Percentiles rank a stretch among this genome's conserved stretches.
phyloP scores from a whole-genome alignment of 208 protist species.

The Leishmania major region DNA sequence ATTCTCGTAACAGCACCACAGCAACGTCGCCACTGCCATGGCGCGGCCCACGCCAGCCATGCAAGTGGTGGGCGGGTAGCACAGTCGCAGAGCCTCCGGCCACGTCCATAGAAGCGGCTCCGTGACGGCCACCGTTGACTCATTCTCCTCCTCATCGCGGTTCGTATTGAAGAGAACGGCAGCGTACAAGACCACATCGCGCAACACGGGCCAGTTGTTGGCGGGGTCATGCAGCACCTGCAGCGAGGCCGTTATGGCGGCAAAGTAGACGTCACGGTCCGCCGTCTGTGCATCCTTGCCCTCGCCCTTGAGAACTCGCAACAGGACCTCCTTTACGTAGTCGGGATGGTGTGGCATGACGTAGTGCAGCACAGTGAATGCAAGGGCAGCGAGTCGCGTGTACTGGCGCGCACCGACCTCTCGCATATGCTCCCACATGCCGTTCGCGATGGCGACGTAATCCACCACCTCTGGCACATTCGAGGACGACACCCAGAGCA shows the following conservation, averaged over 20 bases:
- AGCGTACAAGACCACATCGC: constrained; percentile 60
- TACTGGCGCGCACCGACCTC: constrained; percentile 75
- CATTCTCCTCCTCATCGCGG: constrained; percentile 80
- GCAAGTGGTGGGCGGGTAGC: constrained; percentile 80
- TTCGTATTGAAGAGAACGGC: constrained; percentile 73
- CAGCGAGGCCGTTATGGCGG: constrained; percentile 52
- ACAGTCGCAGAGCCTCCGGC: constrained; percentile 51
- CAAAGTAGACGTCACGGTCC: constrained; percentile 75
- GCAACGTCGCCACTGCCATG: constrained; percentile 63
- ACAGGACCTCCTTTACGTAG: constrained; percentile 41
- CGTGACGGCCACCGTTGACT: constrained; percentile 74
- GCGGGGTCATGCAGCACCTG: constrained; percentile 56
- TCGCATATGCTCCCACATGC: constrained; percentile 64
- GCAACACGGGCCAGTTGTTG: constrained; percentile 46
- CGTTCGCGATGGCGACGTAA: constrained; percentile 36
- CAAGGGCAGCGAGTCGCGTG: constrained; percentile 53
- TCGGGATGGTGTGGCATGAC: constrained; percentile 40
- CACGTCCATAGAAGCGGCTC: constrained; percentile 69
- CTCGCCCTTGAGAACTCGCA: constrained; percentile 32
- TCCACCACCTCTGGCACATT: constrained; percentile 35
- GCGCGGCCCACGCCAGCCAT: constrained; percentile 73
- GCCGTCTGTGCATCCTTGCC: constrained; percentile 49
- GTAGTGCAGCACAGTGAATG: constrained; percentile 58
- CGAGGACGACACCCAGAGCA: constrained; percentile 55
- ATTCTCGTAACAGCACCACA: constrained; percentile 57